Evolutionary conservation across 768 basidiomycete species (phyloP).

Genomic region (Collybiopsis confluens): DNA sequence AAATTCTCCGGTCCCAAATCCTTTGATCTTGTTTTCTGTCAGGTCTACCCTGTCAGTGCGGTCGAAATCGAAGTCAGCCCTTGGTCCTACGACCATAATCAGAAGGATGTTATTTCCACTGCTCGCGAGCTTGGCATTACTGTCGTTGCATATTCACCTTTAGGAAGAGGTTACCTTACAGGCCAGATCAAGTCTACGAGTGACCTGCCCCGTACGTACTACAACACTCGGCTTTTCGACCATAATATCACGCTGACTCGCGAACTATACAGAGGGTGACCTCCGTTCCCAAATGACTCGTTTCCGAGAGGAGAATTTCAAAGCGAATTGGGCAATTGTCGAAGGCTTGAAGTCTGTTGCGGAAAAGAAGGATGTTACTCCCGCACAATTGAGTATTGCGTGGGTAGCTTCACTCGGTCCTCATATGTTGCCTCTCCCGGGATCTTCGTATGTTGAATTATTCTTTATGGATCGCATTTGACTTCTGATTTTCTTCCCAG

Average conservation of each 20-base stretch:
- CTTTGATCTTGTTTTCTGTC: slow-evolving; percentile 26
- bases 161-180: slow-evolving; percentile 35
- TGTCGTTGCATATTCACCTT: slow-evolving; percentile 35
- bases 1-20: slow-evolving; percentile 17
- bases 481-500: background rate
- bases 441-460: slow-evolving; percentile 21
- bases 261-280: slow-evolving; percentile 42
- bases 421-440: slow-evolving; percentile 49
- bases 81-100: slow-evolving; percentile 24
- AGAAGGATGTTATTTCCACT: slow-evolving; percentile 25
- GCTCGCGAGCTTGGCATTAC: slow-evolving; percentile 31
- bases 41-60: slow-evolving; percentile 27
- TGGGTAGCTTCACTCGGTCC: slow-evolving; percentile 37
- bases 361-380: slow-evolving; percentile 35
- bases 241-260: too few species aligned
- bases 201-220: slow-evolving; percentile 28
- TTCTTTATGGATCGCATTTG: background rate
- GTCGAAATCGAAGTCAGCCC: slow-evolving; percentile 32
- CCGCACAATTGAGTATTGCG: slow-evolving; percentile 38
- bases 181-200: slow-evolving; percentile 36
- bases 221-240: too few species aligned
- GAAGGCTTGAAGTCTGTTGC: slow-evolving; percentile 38
- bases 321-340: slow-evolving; percentile 40
- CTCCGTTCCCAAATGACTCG: slow-evolving; percentile 32
- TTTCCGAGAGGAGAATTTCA: slow-evolving; percentile 42